Evolutionary conservation across 2,329 filamentous ascomycete genomes (phyloP).

Genomic region (Pleurostoma richardsiae): DNA sequence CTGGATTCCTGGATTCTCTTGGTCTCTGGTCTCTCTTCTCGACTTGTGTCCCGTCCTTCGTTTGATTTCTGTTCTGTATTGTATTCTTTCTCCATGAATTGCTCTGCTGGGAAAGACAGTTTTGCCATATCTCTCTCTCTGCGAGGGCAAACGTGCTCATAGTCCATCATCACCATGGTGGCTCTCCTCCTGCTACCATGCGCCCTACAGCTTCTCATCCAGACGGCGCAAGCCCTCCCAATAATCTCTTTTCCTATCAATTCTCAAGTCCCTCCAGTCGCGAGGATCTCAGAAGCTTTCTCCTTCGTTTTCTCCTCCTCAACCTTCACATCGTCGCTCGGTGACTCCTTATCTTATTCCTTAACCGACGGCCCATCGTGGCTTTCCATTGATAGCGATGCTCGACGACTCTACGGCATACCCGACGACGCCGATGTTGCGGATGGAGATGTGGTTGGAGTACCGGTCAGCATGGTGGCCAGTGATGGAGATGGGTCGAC

Average conservation of each 20-base stretch:
- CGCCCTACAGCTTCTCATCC: constrained; percentile 20
- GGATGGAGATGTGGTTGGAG: constrained; percentile 48
- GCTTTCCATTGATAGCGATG: constrained; percentile 64
- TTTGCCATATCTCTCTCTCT: not conserved
- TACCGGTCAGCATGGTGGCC: constrained; percentile 63
- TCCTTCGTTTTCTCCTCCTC: constrained; percentile 66
- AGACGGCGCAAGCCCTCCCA: constrained; percentile 31
- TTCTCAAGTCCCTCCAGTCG: constrained; percentile 76
- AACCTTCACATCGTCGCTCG: constrained; percentile 62
- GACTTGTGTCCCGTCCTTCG: too few relatives aligned
- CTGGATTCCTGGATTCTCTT: too few relatives aligned
- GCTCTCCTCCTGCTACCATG: constrained; percentile 18
- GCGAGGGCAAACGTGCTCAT: not conserved
- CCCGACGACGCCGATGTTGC: constrained; percentile 49
- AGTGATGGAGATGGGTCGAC: constrained; percentile 60
- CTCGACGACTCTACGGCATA: constrained; percentile 65
- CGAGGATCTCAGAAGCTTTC: constrained; percentile 62
- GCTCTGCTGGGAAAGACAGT: too few relatives aligned
- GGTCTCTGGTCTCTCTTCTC: too few relatives aligned
- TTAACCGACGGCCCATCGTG: constrained; percentile 64
- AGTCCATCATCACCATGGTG: constrained; percentile 13
- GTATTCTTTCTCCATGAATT: too few relatives aligned
- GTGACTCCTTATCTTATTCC: constrained; percentile 56
- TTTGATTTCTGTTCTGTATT: too few relatives aligned
- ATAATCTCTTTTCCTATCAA: constrained; percentile 67